phyloP scores from a whole-genome alignment of 2,329 filamentous ascomycete genomes.

The Exserohilum rostratum region DNA sequence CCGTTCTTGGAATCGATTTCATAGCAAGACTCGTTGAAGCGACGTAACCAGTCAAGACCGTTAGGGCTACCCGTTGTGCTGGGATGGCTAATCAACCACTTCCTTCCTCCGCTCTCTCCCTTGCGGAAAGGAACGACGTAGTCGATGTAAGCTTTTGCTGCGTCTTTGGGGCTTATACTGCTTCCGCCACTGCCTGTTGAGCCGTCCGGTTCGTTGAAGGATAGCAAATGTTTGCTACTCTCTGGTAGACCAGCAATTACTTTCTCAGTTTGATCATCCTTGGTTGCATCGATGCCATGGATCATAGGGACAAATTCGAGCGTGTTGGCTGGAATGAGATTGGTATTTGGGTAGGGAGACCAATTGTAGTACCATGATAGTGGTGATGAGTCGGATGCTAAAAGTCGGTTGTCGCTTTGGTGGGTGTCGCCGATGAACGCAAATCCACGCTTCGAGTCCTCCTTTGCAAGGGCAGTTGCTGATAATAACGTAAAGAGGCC shows the following conservation, averaged over 20 bases:
- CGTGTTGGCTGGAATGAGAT: conserved; percentile 53
- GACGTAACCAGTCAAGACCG: conserved; percentile 70
- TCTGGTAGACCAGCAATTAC: conserved; percentile 64
- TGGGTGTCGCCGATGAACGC: conserved; percentile 67
- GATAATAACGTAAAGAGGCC: conserved; percentile 16
- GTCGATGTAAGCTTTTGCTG: conserved; percentile 72
- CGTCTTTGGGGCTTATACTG: conserved; percentile 64
- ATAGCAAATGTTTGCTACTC: conserved; percentile 68
- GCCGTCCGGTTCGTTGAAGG: conserved; percentile 82
- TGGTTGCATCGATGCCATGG: conserved; percentile 63
- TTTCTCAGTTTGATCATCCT: conserved; percentile 60
- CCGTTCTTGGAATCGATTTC: conserved; percentile 46
- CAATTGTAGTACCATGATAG: conserved; percentile 91
- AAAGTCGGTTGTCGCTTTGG: conserved; percentile 64
- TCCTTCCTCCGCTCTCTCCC: conserved; percentile 55
- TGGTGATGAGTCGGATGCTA: conserved; percentile 66
- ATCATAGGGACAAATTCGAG: conserved; percentile 84
- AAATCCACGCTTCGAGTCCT: conserved; percentile 72
- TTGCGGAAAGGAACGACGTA: conserved; percentile 73
- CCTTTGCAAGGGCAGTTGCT: conserved; percentile 18
- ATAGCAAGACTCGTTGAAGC: conserved; percentile 68
- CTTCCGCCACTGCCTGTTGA: conserved; percentile 64
- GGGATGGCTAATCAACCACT: conserved; percentile 69
- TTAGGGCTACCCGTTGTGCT: conserved; percentile 67
- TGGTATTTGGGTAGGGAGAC: conserved; percentile 59